Percentiles rank a stretch among this genome's conserved stretches.
phyloP scores from a whole-genome alignment of 345 rosid species.

The Iberis pinnata region DNA sequence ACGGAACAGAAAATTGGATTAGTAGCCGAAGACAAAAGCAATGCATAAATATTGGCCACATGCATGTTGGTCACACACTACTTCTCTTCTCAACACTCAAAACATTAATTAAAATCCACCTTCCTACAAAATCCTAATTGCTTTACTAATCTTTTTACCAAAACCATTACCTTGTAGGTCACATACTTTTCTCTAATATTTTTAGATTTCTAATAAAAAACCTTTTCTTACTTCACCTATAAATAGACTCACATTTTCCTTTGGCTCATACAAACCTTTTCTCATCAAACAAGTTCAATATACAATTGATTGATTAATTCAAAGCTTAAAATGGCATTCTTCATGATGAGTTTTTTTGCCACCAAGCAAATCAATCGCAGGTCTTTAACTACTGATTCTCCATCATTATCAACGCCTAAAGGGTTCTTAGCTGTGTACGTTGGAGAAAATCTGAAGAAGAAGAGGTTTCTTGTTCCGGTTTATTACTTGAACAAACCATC shows the following conservation, averaged over 20 bases:
- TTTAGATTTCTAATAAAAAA: conserved; percentile 1
- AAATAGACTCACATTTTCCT: conserved; percentile 17
- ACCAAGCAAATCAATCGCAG: conserved; percentile 22
- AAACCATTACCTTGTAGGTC: conserved; percentile 26
- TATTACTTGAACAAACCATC: conserved; percentile 32
- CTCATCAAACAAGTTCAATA: conserved; percentile 11
- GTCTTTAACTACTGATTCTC: conserved; percentile 18
- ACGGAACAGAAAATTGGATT: neutral
- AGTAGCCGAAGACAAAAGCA: neutral
- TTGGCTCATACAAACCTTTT: conserved; percentile 21
- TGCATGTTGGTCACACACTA: conserved; percentile 18
- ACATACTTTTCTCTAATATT: conserved; percentile 5
- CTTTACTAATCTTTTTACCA: conserved; percentile 12
- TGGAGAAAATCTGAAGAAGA: conserved; percentile 34
- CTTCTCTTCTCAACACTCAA: conserved; percentile 19
- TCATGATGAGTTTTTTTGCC: conserved; percentile 18
- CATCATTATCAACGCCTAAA: conserved; percentile 32
- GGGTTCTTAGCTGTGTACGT: conserved; percentile 38
- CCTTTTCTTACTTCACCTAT: conserved; percentile 3
- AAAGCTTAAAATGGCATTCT: conserved; percentile 16
- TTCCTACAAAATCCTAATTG: conserved; percentile 3
- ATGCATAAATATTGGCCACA: neutral
- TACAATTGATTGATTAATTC: neutral
- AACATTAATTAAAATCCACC: conserved; percentile 12
- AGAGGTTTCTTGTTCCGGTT: conserved; percentile 36